These are phyloP conservation scores for Phytophthora capsici DNA, from an alignment of 352 stramenopile species.

Conservation along the genomic window DNA sequence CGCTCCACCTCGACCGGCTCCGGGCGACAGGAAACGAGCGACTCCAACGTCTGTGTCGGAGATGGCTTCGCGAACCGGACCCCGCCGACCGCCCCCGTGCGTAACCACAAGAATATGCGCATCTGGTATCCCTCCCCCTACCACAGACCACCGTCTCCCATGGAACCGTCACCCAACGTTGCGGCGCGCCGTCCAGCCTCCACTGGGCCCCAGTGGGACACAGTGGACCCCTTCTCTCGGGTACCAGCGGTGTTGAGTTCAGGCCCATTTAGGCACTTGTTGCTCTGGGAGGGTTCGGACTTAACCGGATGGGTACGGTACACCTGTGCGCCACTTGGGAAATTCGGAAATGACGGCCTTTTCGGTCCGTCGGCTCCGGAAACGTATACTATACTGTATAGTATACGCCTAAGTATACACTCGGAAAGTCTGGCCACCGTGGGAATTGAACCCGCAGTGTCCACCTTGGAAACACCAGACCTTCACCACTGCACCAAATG, in stretches of 20 bases:
- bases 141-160: too few relatives aligned
- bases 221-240: too few relatives aligned
- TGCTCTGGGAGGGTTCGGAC: background rate
- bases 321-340: background rate
- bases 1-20: slow-evolving; percentile 6
- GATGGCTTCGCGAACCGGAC: background rate
- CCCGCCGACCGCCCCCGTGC: too few relatives aligned
- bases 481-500: background rate
- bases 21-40: background rate
- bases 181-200: background rate
- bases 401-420: background rate
- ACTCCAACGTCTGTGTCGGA: background rate
- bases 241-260: background rate
- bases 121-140: too few relatives aligned
- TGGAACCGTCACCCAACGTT: too few relatives aligned
- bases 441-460: background rate
- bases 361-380: background rate
- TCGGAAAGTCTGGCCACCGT: background rate
- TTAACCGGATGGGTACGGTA: background rate
- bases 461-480: background rate
- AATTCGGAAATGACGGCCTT: background rate
- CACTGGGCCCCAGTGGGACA: too few relatives aligned
- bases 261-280: background rate
- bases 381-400: background rate
- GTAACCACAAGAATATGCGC: too few relatives aligned